phyloP scores from a whole-genome alignment of 1,284 basidiomycete genomes.

The Cutaneotrichosporon sp. region DNA sequence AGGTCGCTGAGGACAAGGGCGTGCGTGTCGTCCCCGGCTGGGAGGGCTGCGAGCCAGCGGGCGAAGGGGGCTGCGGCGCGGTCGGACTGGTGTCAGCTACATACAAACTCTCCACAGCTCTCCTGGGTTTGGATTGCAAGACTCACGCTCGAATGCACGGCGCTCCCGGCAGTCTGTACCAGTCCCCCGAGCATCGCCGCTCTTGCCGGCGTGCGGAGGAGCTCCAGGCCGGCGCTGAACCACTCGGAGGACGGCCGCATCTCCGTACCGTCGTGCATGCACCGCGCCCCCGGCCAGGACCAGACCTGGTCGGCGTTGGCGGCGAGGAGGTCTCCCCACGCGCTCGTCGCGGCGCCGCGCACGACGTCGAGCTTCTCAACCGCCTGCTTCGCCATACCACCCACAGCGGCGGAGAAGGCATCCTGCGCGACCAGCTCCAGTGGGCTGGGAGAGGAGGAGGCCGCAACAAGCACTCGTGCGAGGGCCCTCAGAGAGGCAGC shows the following conservation, averaged over 20 bases:
- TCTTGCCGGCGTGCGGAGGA: conserved; percentile 16
- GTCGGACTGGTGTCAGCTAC: conserved; percentile 62
- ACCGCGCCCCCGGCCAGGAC: conserved; percentile 16
- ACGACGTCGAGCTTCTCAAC: conserved; percentile 90
- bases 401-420: conserved; percentile 63
- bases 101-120: no score
- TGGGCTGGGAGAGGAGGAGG: conserved; percentile 31
- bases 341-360: conserved; percentile 71
- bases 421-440: conserved; percentile 56
- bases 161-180: conserved; percentile 73
- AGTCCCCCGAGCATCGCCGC: conserved; percentile 68
- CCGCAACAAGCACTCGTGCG: conserved; percentile 26
- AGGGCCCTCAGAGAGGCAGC: conserved; percentile 64
- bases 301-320: conserved; percentile 12
- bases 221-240: conserved; percentile 17
- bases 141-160: conserved; percentile 76
- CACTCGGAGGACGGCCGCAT: conserved; percentile 10
- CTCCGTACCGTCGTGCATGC: conserved; percentile 3
- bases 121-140: no score
- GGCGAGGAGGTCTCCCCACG: conserved; percentile 50
- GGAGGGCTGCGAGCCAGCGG: conserved; percentile 54
- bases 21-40: conserved; percentile 53
- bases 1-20: conserved; percentile 61
- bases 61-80: conserved; percentile 66
- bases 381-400: conserved; percentile 79